Evolutionary conservation across 2,329 filamentous ascomycete species (phyloP), one percentile per base, ranked within the genome.

Genomic region (Exophiala dermatitidis): DNA sequence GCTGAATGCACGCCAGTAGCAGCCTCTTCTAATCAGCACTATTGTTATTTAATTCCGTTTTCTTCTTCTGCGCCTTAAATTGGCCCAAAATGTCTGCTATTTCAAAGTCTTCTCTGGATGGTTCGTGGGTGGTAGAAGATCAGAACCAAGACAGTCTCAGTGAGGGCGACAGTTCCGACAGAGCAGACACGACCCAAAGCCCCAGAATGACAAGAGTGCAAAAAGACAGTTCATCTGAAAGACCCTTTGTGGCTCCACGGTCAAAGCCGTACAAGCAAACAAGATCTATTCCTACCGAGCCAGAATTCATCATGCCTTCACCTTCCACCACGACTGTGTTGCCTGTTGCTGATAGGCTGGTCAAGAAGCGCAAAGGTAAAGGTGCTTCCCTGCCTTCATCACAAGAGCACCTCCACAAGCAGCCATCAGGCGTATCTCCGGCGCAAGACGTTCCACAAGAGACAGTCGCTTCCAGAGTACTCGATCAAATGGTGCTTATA

Each of bases 291-390:
- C 9, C 12, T n/a, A 19, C 41, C 9, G 60, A 52, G 49, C 58
- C 59, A 26, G 49, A 62, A 19, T 59, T 63, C 40, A 58, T 62
- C 38, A 63, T 63, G 62, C 62, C 62, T n/a, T 57, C 55, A 5
- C 62, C 62, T 12, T 57, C 52, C 9, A 42, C 58, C 28, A 28
- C 37, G 26, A 54, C 37, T 26, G 53, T 28, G 28, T 50, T 45
- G 7, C 31, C 41, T 12, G 34, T 50, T 19, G 12, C 47, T 10
- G 48, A 56, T 29, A 54, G 37, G 46, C 19, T 48, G 4, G 40
- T 34, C 37, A 54, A 48, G n/a, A 50, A 43, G 34, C 50, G 47
- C 31, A 56, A 52, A 31, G 43, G 52, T 10, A 26, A 47, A 3
- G 32, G 29, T 3, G 31, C 53, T 12, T 36, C 49, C n/a, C 43